A percentile compares a stretch with the other conserved stretches of the same genome.
Evolutionary conservation across 1,139 yeast genomes (phyloP).

Genomic region (Yamadazyma diospyri): DNA sequence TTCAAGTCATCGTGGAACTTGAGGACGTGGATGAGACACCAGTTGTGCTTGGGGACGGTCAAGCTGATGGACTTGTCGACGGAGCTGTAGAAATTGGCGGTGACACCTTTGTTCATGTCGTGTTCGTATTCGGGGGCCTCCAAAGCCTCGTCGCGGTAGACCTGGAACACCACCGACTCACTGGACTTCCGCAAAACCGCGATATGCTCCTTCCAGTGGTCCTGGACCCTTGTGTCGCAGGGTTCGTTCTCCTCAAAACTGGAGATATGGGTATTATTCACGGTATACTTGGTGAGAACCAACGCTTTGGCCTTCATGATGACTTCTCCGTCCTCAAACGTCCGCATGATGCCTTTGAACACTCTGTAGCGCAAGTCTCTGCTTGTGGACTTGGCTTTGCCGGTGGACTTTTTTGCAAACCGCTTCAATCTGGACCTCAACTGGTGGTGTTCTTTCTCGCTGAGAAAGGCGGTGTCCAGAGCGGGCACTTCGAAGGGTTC

Average conservation of each 20-base stretch:
- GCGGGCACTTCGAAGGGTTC: no score
- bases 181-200: slow-evolving; percentile 64
- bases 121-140: slow-evolving; percentile 24
- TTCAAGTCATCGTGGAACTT: slow-evolving; percentile 50
- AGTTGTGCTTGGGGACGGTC: slow-evolving; percentile 29
- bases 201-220: slow-evolving; percentile 73
- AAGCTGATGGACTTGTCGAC: slow-evolving; percentile 68
- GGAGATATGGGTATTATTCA: slow-evolving; percentile 13
- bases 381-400: slow-evolving; percentile 18
- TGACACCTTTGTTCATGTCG: slow-evolving; percentile 18
- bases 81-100: slow-evolving; percentile 56
- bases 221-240: slow-evolving; percentile 53
- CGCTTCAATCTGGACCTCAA: slow-evolving; percentile 21
- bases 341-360: slow-evolving; percentile 21
- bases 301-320: slow-evolving; percentile 64
- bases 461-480: slow-evolving; percentile 6
- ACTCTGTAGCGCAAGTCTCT: slow-evolving; percentile 20
- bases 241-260: slow-evolving; percentile 41
- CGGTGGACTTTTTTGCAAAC: slow-evolving; percentile 24
- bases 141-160: slow-evolving; percentile 45
- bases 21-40: slow-evolving; percentile 46
- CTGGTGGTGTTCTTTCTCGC: slow-evolving; percentile 21
- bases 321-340: slow-evolving; percentile 53
- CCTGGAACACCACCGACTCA: slow-evolving; percentile 57
- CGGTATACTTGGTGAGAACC: slow-evolving; percentile 37